These are phyloP conservation scores for Pyricularia grisea DNA, from an alignment of 2,329 filamentous ascomycete genomes.

Conservation along the genomic window DNA sequence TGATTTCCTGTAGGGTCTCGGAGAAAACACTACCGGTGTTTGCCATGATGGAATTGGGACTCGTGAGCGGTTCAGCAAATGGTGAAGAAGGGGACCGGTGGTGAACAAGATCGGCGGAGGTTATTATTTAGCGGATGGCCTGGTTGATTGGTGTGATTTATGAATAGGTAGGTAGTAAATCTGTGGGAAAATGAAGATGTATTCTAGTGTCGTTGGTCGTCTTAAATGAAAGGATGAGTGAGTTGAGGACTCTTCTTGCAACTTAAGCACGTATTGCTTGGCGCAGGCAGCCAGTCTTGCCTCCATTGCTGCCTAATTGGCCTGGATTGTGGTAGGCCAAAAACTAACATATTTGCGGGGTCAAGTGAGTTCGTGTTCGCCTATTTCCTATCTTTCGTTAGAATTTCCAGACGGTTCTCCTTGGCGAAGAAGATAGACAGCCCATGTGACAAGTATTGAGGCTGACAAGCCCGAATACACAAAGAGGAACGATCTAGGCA, in stretches of 20 bases:
- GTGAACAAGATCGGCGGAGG: not conserved
- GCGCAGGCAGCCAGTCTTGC: not conserved
- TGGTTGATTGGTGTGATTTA: not conserved
- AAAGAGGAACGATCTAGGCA: not conserved
- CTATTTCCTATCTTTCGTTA: not conserved
- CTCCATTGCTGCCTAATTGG: not conserved
- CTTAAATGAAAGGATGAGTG: not conserved
- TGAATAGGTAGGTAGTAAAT: not conserved
- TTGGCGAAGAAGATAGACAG: not conserved
- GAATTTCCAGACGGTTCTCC: not conserved
- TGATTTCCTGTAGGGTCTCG: conserved; percentile 32
- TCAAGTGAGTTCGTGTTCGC: not conserved
- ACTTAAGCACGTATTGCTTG: not conserved
- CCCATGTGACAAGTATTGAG: not conserved
- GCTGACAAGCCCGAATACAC: not conserved
- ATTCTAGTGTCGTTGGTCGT: not conserved
- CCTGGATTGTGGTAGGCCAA: not conserved
- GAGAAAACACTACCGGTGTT: conserved; percentile 21
- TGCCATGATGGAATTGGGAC: not conserved
- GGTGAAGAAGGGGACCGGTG: not conserved
- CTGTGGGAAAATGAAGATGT: not conserved
- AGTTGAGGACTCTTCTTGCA: not conserved
- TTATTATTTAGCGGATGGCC: not conserved
- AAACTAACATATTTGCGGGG: not conserved
- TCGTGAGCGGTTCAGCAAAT: not conserved